A percentile compares a stretch with the other conserved stretches of the same genome.
Conservation (phyloP, 2,329 filamentous ascomycete genomes). For the Byssoonygena ceratinophila region DNA sequence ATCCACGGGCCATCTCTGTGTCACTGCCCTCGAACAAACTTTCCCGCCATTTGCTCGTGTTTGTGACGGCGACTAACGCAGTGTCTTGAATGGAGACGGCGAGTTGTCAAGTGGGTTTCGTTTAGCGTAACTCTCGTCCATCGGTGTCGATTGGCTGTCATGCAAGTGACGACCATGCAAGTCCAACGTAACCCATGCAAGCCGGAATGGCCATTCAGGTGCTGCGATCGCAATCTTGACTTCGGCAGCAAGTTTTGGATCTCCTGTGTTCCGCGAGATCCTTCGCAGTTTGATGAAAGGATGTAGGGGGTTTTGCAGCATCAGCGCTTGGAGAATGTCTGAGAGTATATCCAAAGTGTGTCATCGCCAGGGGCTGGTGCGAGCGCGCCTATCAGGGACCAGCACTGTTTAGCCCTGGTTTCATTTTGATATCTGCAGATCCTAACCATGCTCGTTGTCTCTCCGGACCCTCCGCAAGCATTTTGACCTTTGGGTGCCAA, state of each 20-base stretch:
- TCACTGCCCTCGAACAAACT: conserved; percentile 5
- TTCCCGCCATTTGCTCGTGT: not conserved
- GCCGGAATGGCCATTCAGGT: conserved; percentile 3
- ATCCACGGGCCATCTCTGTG: not conserved
- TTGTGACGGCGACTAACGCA: conserved; percentile 9
- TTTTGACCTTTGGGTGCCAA: not conserved
- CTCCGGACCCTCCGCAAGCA: not conserved
- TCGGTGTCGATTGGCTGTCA: conserved; percentile 5
- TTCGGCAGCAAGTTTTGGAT: not conserved
- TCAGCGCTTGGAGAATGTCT: not conserved
- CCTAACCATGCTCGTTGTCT: not conserved
- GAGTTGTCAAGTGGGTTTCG: not conserved
- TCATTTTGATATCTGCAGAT: not conserved
- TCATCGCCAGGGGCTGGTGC: conserved; percentile 6
- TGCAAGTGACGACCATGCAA: conserved; percentile 5
- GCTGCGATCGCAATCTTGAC: not conserved
- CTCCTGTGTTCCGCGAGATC: not conserved
- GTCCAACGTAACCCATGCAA: conserved; percentile 7
- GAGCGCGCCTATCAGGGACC: conserved; percentile 1
- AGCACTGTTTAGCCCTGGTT: not conserved
- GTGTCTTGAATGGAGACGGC: conserved; percentile 2
- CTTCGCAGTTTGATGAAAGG: conserved; percentile 9
- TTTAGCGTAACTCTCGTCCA: not conserved
- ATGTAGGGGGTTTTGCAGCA: not conserved
- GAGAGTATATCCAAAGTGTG: not conserved